These are phyloP conservation scores for Microdochium paspali DNA, from an alignment of 2,329 filamentous ascomycete genomes.

Conservation along the genomic window DNA sequence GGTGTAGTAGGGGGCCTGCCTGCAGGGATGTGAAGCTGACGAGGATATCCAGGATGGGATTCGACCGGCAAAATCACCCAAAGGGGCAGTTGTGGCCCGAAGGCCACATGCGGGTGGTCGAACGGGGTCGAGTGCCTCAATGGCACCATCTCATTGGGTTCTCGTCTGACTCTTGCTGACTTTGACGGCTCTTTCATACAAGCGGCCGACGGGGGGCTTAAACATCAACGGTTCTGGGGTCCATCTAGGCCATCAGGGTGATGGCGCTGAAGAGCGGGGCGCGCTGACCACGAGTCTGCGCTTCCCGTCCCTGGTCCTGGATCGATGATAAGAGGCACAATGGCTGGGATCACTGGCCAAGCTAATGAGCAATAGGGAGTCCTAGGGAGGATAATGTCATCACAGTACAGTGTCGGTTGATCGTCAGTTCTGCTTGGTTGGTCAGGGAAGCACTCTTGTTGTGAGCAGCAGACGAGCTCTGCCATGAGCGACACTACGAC, in stretches of 20 bases:
- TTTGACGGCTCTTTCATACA: background rate
- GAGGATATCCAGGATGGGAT: background rate
- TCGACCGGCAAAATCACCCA: background rate
- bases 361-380: too few species aligned
- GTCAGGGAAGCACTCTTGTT: too few species aligned
- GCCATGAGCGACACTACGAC: background rate
- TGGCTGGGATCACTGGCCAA: too few species aligned
- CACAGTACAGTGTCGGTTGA: too few species aligned
- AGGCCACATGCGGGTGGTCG: background rate
- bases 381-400: too few species aligned
- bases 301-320: background rate
- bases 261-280: background rate
- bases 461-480: too few species aligned
- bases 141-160: background rate
- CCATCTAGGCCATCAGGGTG: background rate
- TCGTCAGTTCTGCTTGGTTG: too few species aligned
- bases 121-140: background rate
- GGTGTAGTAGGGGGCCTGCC: too few species aligned
- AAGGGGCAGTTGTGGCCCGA: background rate
- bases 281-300: background rate
- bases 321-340: background rate
- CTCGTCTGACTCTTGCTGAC: background rate
- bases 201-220: background rate
- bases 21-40: background rate
- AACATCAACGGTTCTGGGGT: background rate